These are phyloP conservation scores for Vanilla planifolia DNA, from an alignment of 106 monocot genomes.

Conservation along the genomic window DNA sequence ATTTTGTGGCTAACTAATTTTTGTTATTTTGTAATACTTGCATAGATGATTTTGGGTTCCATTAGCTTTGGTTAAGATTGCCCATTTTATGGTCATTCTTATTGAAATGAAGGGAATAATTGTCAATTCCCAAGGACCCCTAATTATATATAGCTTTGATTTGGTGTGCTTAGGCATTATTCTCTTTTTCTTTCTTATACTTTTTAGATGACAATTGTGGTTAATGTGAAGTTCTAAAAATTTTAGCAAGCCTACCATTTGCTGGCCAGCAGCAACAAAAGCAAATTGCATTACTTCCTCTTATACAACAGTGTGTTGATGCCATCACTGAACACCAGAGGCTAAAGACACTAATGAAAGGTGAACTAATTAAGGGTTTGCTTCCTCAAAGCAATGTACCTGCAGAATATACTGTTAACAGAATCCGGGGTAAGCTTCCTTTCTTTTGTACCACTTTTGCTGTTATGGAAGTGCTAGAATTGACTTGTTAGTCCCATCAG, in stretches of 20 bases:
- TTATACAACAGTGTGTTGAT: conserved; percentile 77
- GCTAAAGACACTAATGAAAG: conserved; percentile 92
- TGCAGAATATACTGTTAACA: conserved; percentile 74
- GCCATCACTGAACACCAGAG: conserved; percentile 85
- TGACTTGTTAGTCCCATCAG: background rate
- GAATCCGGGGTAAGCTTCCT: conserved; percentile 56
- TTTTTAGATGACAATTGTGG: background rate
- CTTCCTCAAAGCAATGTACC: conserved; percentile 64
- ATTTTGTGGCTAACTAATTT: background rate
- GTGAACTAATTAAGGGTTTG: conserved; percentile 86
- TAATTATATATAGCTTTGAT: background rate
- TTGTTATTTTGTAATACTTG: background rate
- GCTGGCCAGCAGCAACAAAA: conserved; percentile 37
- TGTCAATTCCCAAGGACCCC: background rate
- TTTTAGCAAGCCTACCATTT: conserved; percentile 24
- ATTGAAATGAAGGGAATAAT: background rate
- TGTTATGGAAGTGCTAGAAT: too few species aligned
- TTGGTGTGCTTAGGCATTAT: background rate
- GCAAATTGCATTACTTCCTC: conserved; percentile 45
- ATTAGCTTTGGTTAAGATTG: background rate
- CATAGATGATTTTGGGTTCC: background rate
- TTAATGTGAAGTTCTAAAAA: background rate
- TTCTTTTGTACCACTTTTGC: background rate
- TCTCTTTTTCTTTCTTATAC: background rate
- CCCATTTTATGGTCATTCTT: background rate